A percentile compares a stretch with the other conserved stretches of the same genome.
Evolutionary conservation across 345 rosid species (phyloP).

Genomic region (Xanthoceras sorbifolium): DNA sequence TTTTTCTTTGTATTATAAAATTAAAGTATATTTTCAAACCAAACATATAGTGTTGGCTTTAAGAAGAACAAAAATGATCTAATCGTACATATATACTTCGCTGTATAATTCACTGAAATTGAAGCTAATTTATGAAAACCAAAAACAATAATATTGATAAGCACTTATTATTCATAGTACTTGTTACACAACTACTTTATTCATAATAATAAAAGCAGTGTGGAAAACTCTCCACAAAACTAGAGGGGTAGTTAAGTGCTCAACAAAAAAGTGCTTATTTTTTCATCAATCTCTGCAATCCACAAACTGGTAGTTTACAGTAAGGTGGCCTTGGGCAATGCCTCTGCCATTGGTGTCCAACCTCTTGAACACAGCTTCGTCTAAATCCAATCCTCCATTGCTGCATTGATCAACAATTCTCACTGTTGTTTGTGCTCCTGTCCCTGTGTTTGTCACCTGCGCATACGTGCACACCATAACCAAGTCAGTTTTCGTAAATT

Average conservation of each 20-base stretch:
- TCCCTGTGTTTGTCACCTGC: slow-evolving; percentile 60
- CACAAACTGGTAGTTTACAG: slow-evolving; percentile 41
- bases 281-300: slow-evolving; percentile 28
- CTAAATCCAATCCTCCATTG: slow-evolving; percentile 65
- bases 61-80: no score
- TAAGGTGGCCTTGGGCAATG: slow-evolving; percentile 34
- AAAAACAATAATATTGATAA: no score
- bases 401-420: slow-evolving; percentile 73
- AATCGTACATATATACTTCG: no score
- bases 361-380: slow-evolving; percentile 38
- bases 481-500: not conserved
- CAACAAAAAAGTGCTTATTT: not conserved
- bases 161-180: not conserved
- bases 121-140: not conserved
- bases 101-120: no score
- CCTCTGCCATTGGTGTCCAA: slow-evolving; percentile 57
- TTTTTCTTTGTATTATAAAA: no score
- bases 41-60: no score
- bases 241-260: not conserved
- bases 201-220: not conserved
- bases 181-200: not conserved
- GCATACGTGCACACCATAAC: not conserved
- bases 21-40: no score
- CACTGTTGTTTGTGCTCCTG: slow-evolving; percentile 43
- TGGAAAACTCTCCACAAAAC: not conserved